Conservation (phyloP, 2,329 filamentous ascomycete genomes). For the Colletotrichum viniferum region DNA sequence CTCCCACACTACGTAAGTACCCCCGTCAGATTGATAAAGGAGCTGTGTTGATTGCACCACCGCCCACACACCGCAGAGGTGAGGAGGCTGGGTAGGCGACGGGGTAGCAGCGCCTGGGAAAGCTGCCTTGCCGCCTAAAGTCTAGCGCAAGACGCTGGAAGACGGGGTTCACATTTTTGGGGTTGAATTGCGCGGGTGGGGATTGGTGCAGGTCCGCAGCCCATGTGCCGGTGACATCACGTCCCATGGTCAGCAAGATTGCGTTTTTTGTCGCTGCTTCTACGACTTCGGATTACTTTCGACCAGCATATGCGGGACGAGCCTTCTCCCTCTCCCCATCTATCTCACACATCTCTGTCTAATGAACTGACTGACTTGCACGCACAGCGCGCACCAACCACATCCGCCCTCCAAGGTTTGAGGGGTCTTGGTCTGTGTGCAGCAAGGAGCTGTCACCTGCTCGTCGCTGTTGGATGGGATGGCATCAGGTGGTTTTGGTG, state of each 20-base stretch:
- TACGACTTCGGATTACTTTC: neutral
- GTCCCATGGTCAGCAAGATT: neutral
- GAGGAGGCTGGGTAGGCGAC: neutral
- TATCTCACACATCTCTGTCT: neutral
- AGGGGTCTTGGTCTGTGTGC: neutral
- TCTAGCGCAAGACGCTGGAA: neutral
- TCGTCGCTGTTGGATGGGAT: neutral
- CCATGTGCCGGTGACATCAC: neutral
- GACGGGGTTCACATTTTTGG: neutral
- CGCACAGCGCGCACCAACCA: neutral
- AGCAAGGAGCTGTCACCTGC: neutral
- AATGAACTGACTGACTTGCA: neutral
- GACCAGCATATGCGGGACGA: neutral
- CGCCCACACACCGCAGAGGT: neutral
- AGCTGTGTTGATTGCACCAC: neutral
- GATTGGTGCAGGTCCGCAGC: neutral
- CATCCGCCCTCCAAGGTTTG: neutral
- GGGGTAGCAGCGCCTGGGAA: neutral
- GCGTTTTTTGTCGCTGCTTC: neutral
- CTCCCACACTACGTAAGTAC: neutral
- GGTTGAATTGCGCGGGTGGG: neutral
- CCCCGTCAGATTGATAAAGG: neutral
- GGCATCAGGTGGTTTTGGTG: neutral
- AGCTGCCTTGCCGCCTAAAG: neutral
- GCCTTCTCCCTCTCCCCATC: neutral